Conservation (phyloP, 176 grass and related monocot species). For the Oryza punctata region DNA sequence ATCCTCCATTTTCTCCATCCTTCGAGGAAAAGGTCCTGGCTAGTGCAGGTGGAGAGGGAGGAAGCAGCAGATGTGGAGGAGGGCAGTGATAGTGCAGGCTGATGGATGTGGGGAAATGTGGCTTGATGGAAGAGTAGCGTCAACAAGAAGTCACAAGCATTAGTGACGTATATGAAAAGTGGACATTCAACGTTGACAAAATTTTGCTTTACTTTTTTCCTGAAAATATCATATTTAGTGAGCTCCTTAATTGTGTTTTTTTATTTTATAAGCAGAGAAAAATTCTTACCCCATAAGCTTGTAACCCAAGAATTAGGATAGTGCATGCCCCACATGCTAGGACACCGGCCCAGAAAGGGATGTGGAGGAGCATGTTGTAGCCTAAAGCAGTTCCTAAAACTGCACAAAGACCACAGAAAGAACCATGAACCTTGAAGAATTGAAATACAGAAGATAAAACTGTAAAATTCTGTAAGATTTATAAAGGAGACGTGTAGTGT, state of each 20-base stretch:
- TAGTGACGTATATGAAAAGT: neutral
- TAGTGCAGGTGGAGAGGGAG: too few species aligned
- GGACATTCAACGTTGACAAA: too few species aligned
- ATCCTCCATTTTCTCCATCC: too few species aligned
- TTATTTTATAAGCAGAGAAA: too few species aligned
- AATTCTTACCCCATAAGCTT: too few species aligned
- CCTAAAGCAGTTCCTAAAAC: conserved; percentile 85
- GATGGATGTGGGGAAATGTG: neutral
- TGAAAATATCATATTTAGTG: neutral
- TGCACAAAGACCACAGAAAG: conserved; percentile 32
- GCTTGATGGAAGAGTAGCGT: neutral
- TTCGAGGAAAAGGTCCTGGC: too few species aligned
- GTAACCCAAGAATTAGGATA: conserved; percentile 62
- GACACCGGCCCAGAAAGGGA: conserved; percentile 66
- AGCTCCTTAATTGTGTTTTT: neutral
- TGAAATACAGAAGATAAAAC: neutral
- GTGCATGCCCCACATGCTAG: conserved; percentile 64
- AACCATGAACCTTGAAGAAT: neutral
- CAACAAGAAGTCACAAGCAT: neutral
- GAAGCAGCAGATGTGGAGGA: too few species aligned
- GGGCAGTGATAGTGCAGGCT: neutral
- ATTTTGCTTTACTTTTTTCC: neutral
- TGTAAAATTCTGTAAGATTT: neutral
- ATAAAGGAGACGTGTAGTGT: neutral
- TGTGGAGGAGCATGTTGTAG: conserved; percentile 62